Conservation (phyloP, 2,329 filamentous ascomycete genomes). For the Cercospora citrullina region DNA sequence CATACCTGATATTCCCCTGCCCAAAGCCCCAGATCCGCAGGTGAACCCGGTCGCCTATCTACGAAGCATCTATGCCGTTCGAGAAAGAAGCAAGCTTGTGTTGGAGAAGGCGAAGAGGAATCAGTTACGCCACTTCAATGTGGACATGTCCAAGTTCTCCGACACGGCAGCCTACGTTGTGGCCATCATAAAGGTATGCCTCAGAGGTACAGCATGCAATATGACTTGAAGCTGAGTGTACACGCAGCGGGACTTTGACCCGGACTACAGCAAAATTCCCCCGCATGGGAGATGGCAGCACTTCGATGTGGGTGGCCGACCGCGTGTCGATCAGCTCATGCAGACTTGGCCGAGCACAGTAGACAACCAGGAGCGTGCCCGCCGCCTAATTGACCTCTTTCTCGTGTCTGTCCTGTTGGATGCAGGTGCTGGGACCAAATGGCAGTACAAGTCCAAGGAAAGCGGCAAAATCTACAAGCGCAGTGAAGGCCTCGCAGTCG, state of each 20-base stretch:
- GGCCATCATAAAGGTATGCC: conserved; percentile 83
- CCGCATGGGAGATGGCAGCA: conserved; percentile 85
- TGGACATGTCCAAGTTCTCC: conserved; percentile 79
- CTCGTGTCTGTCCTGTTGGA: conserved; percentile 79
- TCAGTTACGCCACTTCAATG: conserved; percentile 79
- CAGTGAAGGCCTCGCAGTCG: conserved; percentile 83
- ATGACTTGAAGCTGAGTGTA: conserved; percentile 4
- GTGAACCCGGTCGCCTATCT: conserved; percentile 89
- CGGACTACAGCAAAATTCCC: conserved; percentile 72
- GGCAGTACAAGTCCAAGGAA: conserved; percentile 90
- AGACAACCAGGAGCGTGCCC: conserved; percentile 71
- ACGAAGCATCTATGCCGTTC: conserved; percentile 82
- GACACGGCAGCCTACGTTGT: conserved; percentile 85
- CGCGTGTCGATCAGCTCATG: conserved; percentile 70
- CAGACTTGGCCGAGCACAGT: conserved; percentile 67
- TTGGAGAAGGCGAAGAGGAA: conserved; percentile 75
- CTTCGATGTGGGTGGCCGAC: conserved; percentile 76
- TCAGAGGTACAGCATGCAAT: not conserved
- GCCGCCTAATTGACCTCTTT: conserved; percentile 75
- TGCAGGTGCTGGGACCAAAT: conserved; percentile 83
- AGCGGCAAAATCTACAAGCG: conserved; percentile 79
- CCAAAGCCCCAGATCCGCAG: conserved; percentile 80
- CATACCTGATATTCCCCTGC: conserved; percentile 69
- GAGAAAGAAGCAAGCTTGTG: conserved; percentile 73
- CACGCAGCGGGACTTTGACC: conserved; percentile 65